These are phyloP conservation scores for Penicillium polonicum DNA, from an alignment of 2,329 filamentous ascomycete genomes.

Conservation along the genomic window DNA sequence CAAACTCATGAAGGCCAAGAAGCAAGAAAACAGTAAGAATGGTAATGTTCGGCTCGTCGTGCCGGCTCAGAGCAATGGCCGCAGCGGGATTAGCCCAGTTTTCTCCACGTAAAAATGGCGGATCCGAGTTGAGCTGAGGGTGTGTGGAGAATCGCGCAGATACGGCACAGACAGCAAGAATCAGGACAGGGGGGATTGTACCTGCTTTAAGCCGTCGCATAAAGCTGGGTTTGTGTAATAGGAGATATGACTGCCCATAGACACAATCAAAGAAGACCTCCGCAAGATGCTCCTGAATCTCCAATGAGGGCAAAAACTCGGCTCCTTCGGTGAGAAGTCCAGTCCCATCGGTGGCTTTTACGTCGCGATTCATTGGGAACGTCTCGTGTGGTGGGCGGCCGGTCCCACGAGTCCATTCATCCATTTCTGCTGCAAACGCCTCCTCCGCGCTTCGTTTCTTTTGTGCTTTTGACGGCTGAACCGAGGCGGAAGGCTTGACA, in stretches of 20 bases:
- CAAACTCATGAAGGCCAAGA: slow-evolving; percentile 90
- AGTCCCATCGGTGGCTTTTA: slow-evolving; percentile 69
- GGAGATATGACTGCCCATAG: slow-evolving; percentile 90
- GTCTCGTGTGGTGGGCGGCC: slow-evolving; percentile 50
- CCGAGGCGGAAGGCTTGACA: slow-evolving; percentile 74
- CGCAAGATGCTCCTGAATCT: slow-evolving; percentile 88
- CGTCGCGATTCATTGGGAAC: slow-evolving; percentile 55
- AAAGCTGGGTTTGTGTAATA: slow-evolving; percentile 95
- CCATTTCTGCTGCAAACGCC: slow-evolving; percentile 78
- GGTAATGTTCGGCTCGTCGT: slow-evolving; percentile 94
- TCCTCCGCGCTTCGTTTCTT: slow-evolving; percentile 86
- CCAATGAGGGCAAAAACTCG: slow-evolving; percentile 77
- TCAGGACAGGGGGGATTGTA: slow-evolving; percentile 80
- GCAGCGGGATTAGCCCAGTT: slow-evolving; percentile 86
- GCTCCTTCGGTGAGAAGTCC: slow-evolving; percentile 77
- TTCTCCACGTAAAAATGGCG: slow-evolving; percentile 83
- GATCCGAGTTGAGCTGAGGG: slow-evolving; percentile 71
- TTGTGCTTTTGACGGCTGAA: slow-evolving; percentile 54
- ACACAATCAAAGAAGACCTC: slow-evolving; percentile 95
- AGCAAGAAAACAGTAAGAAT: slow-evolving; percentile 88
- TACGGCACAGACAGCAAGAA: slow-evolving; percentile 91
- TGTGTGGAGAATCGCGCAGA: slow-evolving; percentile 94
- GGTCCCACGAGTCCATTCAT: slow-evolving; percentile 71
- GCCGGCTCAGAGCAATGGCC: slow-evolving; percentile 80
- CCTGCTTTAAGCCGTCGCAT: slow-evolving; percentile 78